A percentile compares a stretch with the other conserved stretches of the same genome.
phyloP scores from a whole-genome alignment of 192 early-diverging fungal genomes.

The Coemansia pectinata region DNA sequence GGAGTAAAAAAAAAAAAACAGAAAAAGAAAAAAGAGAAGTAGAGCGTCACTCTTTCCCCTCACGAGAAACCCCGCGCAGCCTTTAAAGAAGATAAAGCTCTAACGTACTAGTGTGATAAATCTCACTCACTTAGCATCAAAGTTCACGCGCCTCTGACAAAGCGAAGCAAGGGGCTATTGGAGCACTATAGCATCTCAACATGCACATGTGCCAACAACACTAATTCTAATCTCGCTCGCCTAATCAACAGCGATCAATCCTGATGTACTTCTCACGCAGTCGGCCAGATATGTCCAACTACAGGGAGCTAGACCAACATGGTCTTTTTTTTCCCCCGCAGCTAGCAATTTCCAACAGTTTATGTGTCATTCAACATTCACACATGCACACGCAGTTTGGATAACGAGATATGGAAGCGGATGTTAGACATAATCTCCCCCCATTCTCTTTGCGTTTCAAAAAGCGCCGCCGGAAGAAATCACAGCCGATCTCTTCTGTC shows the following conservation, averaged over 20 bases:
- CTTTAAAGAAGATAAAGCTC: not conserved
- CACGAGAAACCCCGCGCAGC: not conserved
- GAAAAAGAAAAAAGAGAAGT: not conserved
- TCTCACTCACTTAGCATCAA: not conserved
- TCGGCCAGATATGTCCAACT: not conserved
- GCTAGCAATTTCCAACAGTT: too few relatives aligned
- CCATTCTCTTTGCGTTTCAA: not conserved
- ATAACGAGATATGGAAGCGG: not conserved
- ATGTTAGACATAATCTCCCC: not conserved
- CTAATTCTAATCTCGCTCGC: not conserved
- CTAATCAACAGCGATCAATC: not conserved
- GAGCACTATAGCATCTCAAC: not conserved
- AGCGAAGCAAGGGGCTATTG: not conserved
- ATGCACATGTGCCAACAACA: not conserved
- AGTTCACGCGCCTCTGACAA: not conserved
- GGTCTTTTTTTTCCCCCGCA: not conserved
- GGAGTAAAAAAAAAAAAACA: slow-evolving; percentile 3
- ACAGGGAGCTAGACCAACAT: not conserved
- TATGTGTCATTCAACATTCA: too few relatives aligned
- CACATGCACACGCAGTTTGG: slow-evolving; percentile 1
- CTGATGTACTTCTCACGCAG: not conserved
- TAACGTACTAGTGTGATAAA: not conserved
- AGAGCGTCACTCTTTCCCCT: not conserved
- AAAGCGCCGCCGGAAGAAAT: not conserved
- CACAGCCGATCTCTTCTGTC: not conserved